phyloP scores from a whole-genome alignment of 2,329 filamentous ascomycete species.

The Aspergillus pseudoviridinutans region DNA sequence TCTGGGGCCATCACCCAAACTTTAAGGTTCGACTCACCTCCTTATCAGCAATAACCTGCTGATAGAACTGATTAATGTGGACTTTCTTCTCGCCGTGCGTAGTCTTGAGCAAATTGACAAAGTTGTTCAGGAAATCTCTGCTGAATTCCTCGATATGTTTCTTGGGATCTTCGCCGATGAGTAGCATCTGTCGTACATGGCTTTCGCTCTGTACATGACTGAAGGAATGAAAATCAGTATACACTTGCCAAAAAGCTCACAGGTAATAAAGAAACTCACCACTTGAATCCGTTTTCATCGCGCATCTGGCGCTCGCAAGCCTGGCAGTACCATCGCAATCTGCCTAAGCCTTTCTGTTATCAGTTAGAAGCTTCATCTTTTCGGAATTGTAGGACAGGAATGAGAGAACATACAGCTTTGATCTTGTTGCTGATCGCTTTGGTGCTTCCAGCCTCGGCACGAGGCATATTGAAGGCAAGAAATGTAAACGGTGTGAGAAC shows the following conservation, averaged over 20 bases:
- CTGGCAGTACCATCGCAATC: conserved; percentile 88
- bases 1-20: no score
- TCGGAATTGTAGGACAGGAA: not conserved
- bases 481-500: not conserved
- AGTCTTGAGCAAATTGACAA: conserved; percentile 71
- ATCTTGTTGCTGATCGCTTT: conserved; percentile 89
- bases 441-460: conserved; percentile 87
- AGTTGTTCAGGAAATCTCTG: conserved; percentile 76
- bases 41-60: conserved; percentile 84
- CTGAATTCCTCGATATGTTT: conserved; percentile 80
- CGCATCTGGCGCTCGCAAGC: conserved; percentile 72
- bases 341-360: conserved; percentile 53
- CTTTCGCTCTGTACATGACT: conserved; percentile 78
- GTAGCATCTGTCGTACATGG: conserved; percentile 83
- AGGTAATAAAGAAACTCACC: conserved; percentile 13
- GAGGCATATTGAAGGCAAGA: conserved; percentile 64
- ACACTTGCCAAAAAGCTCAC: no score
- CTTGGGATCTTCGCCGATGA: conserved; percentile 82
- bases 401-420: conserved; percentile 66
- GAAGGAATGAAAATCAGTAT: not conserved
- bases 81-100: conserved; percentile 88
- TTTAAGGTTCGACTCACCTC: conserved; percentile 37
- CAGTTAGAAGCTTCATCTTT: conserved; percentile 6
- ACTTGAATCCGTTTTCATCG: conserved; percentile 89
- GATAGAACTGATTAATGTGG: conserved; percentile 89